A percentile compares a stretch with the other conserved stretches of the same genome.
phyloP scores from a whole-genome alignment of 2,329 filamentous ascomycete species.

The Paramyrothecium roridum region DNA sequence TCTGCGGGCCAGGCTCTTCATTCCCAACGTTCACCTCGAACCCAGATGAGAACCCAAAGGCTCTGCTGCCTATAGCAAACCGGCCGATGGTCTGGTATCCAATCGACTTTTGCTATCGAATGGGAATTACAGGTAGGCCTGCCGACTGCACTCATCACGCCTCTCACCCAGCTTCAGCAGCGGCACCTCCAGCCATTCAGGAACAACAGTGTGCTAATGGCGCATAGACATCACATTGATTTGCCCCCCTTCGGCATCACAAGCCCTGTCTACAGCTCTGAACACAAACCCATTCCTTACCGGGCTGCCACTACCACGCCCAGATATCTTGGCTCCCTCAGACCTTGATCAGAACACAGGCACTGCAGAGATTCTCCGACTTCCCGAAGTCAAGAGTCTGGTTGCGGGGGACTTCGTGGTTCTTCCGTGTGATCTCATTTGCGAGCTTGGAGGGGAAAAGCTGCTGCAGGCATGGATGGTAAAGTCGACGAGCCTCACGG shows the following conservation, averaged over 20 bases:
- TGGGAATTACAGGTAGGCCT: slow-evolving; percentile 68
- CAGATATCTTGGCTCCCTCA: slow-evolving; percentile 72
- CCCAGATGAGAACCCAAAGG: slow-evolving; percentile 77
- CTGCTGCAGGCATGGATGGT: slow-evolving; percentile 92
- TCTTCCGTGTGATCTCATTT: slow-evolving; percentile 89
- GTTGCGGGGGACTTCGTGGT: slow-evolving; percentile 86
- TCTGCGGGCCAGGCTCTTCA: slow-evolving; percentile 79
- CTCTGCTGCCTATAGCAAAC: slow-evolving; percentile 78
- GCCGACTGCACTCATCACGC: not conserved
- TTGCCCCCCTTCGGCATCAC: slow-evolving; percentile 61
- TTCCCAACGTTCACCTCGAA: slow-evolving; percentile 81
- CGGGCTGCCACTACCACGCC: slow-evolving; percentile 66
- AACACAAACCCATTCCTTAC: slow-evolving; percentile 78
- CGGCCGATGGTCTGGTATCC: slow-evolving; percentile 89
- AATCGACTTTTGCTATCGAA: slow-evolving; percentile 79
- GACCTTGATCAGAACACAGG: slow-evolving; percentile 80
- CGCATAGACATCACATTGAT: slow-evolving; percentile 59
- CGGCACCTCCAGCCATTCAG: too few species aligned
- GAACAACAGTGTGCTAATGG: slow-evolving; percentile 16
- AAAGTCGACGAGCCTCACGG: slow-evolving; percentile 67
- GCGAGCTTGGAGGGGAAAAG: slow-evolving; percentile 79
- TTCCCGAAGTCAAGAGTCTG: slow-evolving; percentile 75
- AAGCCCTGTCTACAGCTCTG: slow-evolving; percentile 66
- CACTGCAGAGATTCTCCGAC: slow-evolving; percentile 81
- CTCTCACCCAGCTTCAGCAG: not conserved